Evolutionary conservation across 306 rosid genomes (phyloP), one percentile per base, ranked within the genome.

Genomic region (Gleditsia sinensis): DNA sequence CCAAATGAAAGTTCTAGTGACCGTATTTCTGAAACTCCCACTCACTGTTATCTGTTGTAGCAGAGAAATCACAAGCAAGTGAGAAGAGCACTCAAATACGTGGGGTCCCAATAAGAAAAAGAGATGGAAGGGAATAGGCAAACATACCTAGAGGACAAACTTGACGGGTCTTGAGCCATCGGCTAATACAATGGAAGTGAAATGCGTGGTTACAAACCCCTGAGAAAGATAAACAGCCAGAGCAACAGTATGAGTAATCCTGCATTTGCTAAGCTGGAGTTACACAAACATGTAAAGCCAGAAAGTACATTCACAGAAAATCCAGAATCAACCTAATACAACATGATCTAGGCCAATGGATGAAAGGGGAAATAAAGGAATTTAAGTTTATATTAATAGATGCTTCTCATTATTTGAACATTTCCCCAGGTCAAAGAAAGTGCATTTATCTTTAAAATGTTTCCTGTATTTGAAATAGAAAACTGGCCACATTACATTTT

Each of bases 11-110:
- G 74, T 60, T 77, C 86, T 88, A 94, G 90, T 94, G 98, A 36
- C 97, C 98, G 10, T 91, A 91, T 86, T 91, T 94, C 82, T 94
- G 97, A 81, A 94, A 94, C 83, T 94, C 97, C 98, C 97, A 91
- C 75, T 94, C 94, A 53, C 97, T 89, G 84, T 94, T 91, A 78
- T 94, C 97, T 91, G 94, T 62, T 36, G 24, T 46, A 37, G 45
- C 40, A 69, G 51, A 49, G 43, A 65, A 66, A 53, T 13, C 54
- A 20, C 34, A 72, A 48, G 65, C 23, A 40, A 34, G 28, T 61
- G 4, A 80, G 83, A 33, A 51, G 46, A 58, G 33, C 65, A 67
- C 23, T 54, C 5, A 9, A 49, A 75, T 24, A 20, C 25, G 39
- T 4, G 30, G 3, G 12, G 54, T 69, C n/a, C 9, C n/a, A 33